Percentiles rank a stretch among this genome's conserved stretches.
These are phyloP conservation scores for Quercus engelmannii DNA, from an alignment of 306 rosid genomes.

Conservation along the genomic window DNA sequence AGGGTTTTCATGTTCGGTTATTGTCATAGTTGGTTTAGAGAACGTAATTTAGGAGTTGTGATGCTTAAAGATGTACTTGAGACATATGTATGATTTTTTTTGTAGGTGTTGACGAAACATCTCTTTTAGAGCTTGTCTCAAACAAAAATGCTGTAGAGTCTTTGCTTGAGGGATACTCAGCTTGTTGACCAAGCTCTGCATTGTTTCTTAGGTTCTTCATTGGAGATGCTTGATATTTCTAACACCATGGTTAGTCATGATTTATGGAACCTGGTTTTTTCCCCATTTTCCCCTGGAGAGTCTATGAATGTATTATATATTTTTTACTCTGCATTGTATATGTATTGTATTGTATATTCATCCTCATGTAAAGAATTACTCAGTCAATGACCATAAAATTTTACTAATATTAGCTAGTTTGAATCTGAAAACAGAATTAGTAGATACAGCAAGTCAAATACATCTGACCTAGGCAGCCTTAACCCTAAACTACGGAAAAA, in stretches of 20 bases:
- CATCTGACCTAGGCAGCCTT: neutral
- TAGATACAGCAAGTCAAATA: constrained; percentile 17
- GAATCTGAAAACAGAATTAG: constrained; percentile 4
- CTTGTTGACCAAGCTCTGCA: constrained; percentile 55
- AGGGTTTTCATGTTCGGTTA: constrained; percentile 8
- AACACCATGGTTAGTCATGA: constrained; percentile 62
- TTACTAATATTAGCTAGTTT: neutral
- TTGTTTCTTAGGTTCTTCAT: constrained; percentile 59
- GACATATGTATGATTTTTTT: neutral
- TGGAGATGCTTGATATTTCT: constrained; percentile 81
- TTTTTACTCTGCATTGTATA: neutral
- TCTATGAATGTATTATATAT: neutral
- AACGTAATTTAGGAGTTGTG: neutral
- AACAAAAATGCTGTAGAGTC: constrained; percentile 56
- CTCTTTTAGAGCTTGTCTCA: constrained; percentile 60
- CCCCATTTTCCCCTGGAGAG: constrained; percentile 1
- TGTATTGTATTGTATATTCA: too few species aligned
- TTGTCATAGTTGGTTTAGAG: neutral
- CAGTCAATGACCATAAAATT: neutral
- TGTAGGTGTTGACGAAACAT: constrained; percentile 51
- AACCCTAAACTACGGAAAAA: too few species aligned
- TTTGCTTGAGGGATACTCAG: constrained; percentile 65
- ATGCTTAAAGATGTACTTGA: neutral
- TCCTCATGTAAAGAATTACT: neutral
- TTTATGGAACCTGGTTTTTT: constrained; percentile 16